Conservation (phyloP, 805 yeast genomes). For the Grigorovia transvaalensis region DNA sequence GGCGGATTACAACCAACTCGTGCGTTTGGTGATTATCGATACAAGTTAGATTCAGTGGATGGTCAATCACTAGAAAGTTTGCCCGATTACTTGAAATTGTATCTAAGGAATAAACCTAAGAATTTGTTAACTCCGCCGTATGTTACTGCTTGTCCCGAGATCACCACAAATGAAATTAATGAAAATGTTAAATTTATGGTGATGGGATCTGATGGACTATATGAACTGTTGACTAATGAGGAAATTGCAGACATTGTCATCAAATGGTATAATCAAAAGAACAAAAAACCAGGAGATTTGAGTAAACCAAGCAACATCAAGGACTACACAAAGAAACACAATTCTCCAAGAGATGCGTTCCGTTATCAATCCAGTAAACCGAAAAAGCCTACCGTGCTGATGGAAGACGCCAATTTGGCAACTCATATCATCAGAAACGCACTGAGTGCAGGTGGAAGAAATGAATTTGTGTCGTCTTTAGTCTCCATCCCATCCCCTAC, state of each 20-base stretch:
- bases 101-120: slow-evolving; percentile 68
- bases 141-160: slow-evolving; percentile 92
- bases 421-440: slow-evolving; percentile 94
- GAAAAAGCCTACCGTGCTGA: slow-evolving; percentile 33
- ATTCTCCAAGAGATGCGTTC: slow-evolving; percentile 61
- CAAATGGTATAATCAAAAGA: slow-evolving; percentile 75
- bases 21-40: slow-evolving; percentile 95
- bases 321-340: slow-evolving; percentile 37
- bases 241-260: slow-evolving; percentile 89
- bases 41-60: slow-evolving; percentile 59
- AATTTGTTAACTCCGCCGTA: slow-evolving; percentile 84
- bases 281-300: background rate
- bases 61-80: slow-evolving; percentile 39
- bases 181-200: slow-evolving; percentile 76
- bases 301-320: background rate
- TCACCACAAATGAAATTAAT: slow-evolving; percentile 67
- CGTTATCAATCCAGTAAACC: slow-evolving; percentile 36
- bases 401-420: slow-evolving; percentile 81
- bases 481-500: slow-evolving; percentile 86
- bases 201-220: slow-evolving; percentile 88
- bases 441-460: slow-evolving; percentile 74
- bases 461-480: slow-evolving; percentile 79
- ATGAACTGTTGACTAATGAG: slow-evolving; percentile 83
- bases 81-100: slow-evolving; percentile 71
- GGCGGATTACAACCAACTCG: slow-evolving; percentile 93